These are phyloP conservation scores for Solanum tacnaense DNA, from an alignment of 257 asterid species.

Conservation along the genomic window DNA sequence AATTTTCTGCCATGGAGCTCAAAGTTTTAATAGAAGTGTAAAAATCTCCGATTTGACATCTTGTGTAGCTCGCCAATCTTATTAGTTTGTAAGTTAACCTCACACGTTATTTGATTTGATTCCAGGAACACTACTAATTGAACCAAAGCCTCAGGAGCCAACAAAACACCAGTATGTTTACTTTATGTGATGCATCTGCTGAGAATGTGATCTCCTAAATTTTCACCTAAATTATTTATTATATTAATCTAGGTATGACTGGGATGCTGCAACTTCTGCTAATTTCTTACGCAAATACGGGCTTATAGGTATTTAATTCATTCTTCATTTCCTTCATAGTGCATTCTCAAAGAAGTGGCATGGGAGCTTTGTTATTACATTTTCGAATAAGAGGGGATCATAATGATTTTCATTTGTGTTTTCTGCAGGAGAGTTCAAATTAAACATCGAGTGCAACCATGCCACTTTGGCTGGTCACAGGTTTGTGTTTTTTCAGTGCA, in stretches of 20 bases:
- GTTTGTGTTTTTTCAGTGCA: slow-evolving; percentile 18
- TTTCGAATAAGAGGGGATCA: neutral
- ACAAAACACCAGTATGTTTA: slow-evolving; percentile 82
- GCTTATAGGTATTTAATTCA: slow-evolving; percentile 45
- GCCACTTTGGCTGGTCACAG: slow-evolving; percentile 98
- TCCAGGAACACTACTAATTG: slow-evolving; percentile 88
- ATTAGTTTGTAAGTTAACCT: neutral
- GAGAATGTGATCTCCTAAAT: neutral
- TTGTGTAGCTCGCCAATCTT: neutral
- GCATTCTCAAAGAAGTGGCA: neutral
- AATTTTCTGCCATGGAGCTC: neutral
- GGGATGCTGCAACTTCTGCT: slow-evolving; percentile 99
- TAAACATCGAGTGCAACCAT: slow-evolving; percentile 97
- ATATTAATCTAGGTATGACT: slow-evolving; percentile 60
- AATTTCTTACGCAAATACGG: slow-evolving; percentile 90
- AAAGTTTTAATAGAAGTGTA: neutral
- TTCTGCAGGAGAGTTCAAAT: slow-evolving; percentile 71
- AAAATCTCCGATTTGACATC: neutral
- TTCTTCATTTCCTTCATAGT: neutral
- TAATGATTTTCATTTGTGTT: neutral
- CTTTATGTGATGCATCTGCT: neutral
- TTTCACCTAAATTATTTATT: neutral
- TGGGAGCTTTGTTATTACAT: neutral
- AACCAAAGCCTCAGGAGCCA: slow-evolving; percentile 99
- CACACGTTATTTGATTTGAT: neutral